phyloP scores from a whole-genome alignment of 306 rosid species.

The Casuarina glauca region DNA sequence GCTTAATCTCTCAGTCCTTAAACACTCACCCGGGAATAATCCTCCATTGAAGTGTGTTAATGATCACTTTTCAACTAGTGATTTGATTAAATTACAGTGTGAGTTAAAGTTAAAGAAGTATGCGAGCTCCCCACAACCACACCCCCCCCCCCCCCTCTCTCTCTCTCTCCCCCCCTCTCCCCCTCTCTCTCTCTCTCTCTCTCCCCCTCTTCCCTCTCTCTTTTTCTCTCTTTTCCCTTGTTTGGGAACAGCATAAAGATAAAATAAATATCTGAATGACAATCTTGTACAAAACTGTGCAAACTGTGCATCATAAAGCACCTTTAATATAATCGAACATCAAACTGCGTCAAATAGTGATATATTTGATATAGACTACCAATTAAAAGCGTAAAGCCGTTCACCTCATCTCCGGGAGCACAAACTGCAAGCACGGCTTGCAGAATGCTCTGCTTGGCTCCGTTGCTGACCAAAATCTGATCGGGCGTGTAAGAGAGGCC shows the following conservation, averaged over 20 bases:
- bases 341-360: neutral
- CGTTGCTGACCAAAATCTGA: constrained; percentile 84
- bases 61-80: neutral
- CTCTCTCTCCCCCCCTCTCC: too few species aligned
- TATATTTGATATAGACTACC: neutral
- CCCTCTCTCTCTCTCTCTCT: too few species aligned
- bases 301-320: neutral
- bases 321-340: neutral
- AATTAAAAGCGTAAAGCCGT: neutral
- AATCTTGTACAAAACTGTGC: neutral
- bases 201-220: too few species aligned
- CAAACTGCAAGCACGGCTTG: constrained; percentile 91
- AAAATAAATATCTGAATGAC: neutral
- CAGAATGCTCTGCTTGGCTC: constrained; percentile 86
- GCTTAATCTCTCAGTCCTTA: neutral
- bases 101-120: too few species aligned
- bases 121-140: too few species aligned
- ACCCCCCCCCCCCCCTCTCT: too few species aligned
- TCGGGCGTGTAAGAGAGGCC: constrained; percentile 75
- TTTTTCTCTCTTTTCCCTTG: too few species aligned
- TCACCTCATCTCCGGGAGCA: constrained; percentile 88
- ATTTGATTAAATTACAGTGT: neutral
- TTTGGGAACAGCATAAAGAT: neutral
- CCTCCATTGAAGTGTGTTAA: neutral
- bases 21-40: neutral